phyloP scores from a whole-genome alignment of 306 rosid genomes.

The Trifolium fragiferum region DNA sequence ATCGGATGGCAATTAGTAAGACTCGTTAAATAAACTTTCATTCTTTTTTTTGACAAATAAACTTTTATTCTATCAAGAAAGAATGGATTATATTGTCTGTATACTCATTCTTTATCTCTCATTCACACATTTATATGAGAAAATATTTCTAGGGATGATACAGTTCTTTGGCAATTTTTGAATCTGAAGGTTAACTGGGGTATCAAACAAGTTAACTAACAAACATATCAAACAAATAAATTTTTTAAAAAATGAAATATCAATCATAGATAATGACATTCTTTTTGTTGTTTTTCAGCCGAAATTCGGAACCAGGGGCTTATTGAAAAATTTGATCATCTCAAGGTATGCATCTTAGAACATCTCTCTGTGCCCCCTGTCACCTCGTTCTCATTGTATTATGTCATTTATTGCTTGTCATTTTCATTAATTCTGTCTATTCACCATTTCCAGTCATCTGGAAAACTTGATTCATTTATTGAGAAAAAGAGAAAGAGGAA shows the following conservation, averaged over 20 bases:
- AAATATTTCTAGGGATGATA: conserved; percentile 5
- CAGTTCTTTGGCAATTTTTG: conserved; percentile 7
- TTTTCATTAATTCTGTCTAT: conserved; percentile 13
- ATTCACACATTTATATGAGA: not conserved
- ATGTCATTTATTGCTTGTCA: conserved; percentile 1
- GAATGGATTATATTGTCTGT: not conserved
- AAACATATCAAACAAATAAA: conserved; percentile 20
- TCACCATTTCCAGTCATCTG: conserved; percentile 59
- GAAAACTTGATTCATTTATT: conserved; percentile 72
- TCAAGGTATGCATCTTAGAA: conserved; percentile 60
- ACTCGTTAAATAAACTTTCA: not conserved
- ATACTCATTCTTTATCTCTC: not conserved
- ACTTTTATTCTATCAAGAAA: not conserved
- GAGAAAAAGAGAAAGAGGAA: conserved; percentile 83
- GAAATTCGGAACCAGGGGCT: conserved; percentile 73
- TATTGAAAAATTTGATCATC: conserved; percentile 64
- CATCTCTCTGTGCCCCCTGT: not conserved
- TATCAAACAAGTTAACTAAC: conserved; percentile 1
- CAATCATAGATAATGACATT: conserved; percentile 33
- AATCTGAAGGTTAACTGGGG: not conserved
- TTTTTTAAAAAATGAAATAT: conserved; percentile 7
- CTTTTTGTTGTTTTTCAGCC: conserved; percentile 55
- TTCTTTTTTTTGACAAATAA: too few species aligned
- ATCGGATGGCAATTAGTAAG: not conserved
- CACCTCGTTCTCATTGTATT: not conserved